Base-by-base conservation (phyloP, 345 rosid genomes). In the Populus tremula region DNA sequence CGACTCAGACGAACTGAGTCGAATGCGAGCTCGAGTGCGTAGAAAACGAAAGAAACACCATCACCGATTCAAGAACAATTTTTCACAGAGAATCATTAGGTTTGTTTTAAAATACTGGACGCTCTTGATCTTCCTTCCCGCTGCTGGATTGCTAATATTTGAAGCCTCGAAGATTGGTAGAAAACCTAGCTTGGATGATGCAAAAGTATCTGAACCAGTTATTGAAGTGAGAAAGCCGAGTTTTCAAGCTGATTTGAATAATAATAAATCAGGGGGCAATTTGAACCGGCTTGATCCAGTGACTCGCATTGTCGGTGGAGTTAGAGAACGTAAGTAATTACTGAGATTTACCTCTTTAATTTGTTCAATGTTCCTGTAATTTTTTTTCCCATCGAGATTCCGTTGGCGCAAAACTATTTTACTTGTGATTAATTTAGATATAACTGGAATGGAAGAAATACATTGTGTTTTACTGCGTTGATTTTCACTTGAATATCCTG, bases 21-120 rank as follows among this genome's bases (percentile, higher is more conserved):
- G 93, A 72, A 81, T 83, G 90, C 93, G 93, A 1, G 86, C 68
- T 69, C 94, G 94, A 14, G 86, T 82, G 72, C 88, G 97, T 29
- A 71, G 92, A 77, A 93, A 90, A 86, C 93, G 98, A 35, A 93
- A 87, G 92, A 93, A 89, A 79, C 68, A 74, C 6, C 70, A 62
- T 6, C 89, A 76, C 70, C 90, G 85, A 71, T 68, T 78, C 54
- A 87, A 67, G 76, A 74, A 49, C 41, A 89, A 90, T 79, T 81
- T 90, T 27, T 81, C 87, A 49, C 88, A 80, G 43, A 83, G 89
- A 76, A 21, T 84, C 61, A 35, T 87, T 21, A 84, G 93, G 83
- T 80, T 89, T 50, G 76, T 93, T 75, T 70, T 89, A 5, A 89
- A 73, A 71, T 89, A 89, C 82, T 93, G 98, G 98, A 81, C 77